These are phyloP conservation scores for Erythrobasidium yunnanense DNA, from an alignment of 768 basidiomycete genomes.

Conservation along the genomic window DNA sequence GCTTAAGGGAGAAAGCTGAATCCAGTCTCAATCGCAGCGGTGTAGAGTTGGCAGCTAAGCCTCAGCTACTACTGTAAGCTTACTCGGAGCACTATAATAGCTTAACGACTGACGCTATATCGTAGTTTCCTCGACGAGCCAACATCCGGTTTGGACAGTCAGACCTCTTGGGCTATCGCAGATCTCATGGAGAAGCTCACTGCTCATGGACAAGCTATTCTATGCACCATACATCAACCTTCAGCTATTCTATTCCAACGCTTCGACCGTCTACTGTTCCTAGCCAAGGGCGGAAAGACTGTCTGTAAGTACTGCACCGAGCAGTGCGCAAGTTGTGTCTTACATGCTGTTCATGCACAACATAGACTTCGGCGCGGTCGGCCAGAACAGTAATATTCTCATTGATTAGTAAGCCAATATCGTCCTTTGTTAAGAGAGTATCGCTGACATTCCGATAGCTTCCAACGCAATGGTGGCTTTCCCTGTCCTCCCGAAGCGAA, in stretches of 20 bases:
- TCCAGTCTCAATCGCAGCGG: no score
- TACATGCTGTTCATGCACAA: no score
- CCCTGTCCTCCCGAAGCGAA: slow-evolving; percentile 57
- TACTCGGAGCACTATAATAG: no score
- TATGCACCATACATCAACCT: slow-evolving; percentile 61
- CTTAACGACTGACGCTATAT: no score
- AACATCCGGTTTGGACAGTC: slow-evolving; percentile 57
- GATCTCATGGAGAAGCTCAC: slow-evolving; percentile 62
- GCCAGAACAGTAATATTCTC: slow-evolving; percentile 53
- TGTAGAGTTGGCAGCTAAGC: slow-evolving; percentile 56
- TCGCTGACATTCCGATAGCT: no score
- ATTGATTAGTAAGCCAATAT: no score
- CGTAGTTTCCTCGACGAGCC: slow-evolving; percentile 87
- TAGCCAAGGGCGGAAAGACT: slow-evolving; percentile 25
- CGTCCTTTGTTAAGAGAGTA: no score
- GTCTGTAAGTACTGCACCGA: no score
- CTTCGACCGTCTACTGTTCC: slow-evolving; percentile 31
- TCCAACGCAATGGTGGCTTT: slow-evolving; percentile 57
- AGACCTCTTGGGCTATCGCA: slow-evolving; percentile 42
- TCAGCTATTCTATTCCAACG: slow-evolving; percentile 66
- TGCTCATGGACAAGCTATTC: slow-evolving; percentile 67
- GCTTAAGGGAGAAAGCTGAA: no score
- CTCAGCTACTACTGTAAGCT: slow-evolving; percentile 64
- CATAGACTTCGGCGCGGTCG: slow-evolving; percentile 44
- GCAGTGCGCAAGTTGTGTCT: no score